Percentiles rank a stretch among this genome's conserved stretches.
phyloP scores from a whole-genome alignment of 768 basidiomycete species.

The Lactarius sanguifluus region DNA sequence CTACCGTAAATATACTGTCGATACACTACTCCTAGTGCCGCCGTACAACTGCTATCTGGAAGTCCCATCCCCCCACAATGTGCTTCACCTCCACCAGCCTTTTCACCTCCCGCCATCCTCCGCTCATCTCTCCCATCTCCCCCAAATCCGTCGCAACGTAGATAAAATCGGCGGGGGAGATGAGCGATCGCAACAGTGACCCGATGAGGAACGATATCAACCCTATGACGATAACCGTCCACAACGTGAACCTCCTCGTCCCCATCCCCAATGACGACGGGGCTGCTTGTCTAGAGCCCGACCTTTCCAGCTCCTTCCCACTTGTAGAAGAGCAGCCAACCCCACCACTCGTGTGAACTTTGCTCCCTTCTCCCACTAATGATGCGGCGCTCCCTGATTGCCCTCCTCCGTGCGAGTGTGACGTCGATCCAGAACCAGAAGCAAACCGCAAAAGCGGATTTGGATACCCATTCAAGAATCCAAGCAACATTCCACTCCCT shows the following conservation, averaged over 20 bases:
- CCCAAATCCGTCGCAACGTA: conserved; percentile 64
- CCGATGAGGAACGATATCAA: conserved; percentile 91
- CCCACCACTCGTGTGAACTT: conserved; percentile 10
- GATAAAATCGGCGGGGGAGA: conserved; percentile 90
- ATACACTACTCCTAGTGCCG: conserved; percentile 65
- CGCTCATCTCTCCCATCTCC: conserved; percentile 51
- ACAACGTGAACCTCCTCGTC: conserved; percentile 41
- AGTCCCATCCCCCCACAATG: conserved; percentile 81
- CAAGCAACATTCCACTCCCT: conserved; percentile 45
- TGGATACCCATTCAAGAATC: conserved; percentile 61
- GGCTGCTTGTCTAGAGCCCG: conserved; percentile 7
- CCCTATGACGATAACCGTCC: conserved; percentile 70
- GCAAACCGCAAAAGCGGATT: conserved; percentile 58
- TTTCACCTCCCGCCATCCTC: conserved; percentile 83
- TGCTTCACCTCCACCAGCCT: conserved; percentile 81
- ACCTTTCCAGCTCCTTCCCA: conserved; percentile 3
- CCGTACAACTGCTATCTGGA: conserved; percentile 81
- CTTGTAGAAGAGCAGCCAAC: background rate
- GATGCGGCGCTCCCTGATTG: conserved; percentile 26
- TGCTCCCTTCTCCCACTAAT: conserved; percentile 8
- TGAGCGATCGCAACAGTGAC: conserved; percentile 81
- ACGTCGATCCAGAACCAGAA: conserved; percentile 27
- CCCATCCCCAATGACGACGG: conserved; percentile 18
- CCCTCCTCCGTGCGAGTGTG: conserved; percentile 13
- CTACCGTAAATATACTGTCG: conserved; percentile 15